Evolutionary conservation across 2,329 filamentous ascomycete genomes (phyloP), one percentile per base, ranked within the genome.

Genomic region (Xylaria hypoxylon): DNA sequence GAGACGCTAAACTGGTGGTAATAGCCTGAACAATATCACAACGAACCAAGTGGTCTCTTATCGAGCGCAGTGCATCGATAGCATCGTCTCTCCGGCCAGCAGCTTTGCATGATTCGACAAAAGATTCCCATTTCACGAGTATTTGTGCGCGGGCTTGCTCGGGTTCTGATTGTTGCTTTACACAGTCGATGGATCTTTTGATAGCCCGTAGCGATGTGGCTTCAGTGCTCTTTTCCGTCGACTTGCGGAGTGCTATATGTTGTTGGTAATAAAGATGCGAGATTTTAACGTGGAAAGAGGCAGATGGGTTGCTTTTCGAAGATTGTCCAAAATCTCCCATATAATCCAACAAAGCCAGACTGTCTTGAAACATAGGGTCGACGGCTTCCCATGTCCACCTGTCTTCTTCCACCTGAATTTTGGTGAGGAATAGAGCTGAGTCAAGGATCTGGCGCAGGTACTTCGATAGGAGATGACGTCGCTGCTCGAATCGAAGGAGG

Each of bases 191-290:
- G 0, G 90, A 91, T 61, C 87, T 85, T 62, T 85, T 86, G 55
- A 93, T 81, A 13, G 89, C 84, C 56, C 86, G 84, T 15, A 91
- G 77, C 1, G 85, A 80, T 19, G 80, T 77, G 5, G 74, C 70
- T 53, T 84, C 81, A n/a, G 80, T 79, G 0, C 77, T 69, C 33
- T 81, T 81, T 3, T 79, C 78, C 0, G 78, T 70, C 26, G 80
- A 78, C 56, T 85, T 86, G 15, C 83, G 79, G 66, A 87, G 75
- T 50, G 83, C 80, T 19, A 86, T 79, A 73, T 88, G 88, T 53
- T 87, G 82, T n/a, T 87, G 82, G 75, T 90, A 93, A 75, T 92
- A 92, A 2, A 92, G 82, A 71, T 91, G 90, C 0, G 91, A 93
- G 28, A 93, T 86, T 72, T 89, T 92, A 68, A 90, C 84, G 63